Evolutionary conservation across 1,139 yeast genomes (phyloP), one percentile per base, ranked within the genome.

Genomic region (Candida gigantensis): DNA sequence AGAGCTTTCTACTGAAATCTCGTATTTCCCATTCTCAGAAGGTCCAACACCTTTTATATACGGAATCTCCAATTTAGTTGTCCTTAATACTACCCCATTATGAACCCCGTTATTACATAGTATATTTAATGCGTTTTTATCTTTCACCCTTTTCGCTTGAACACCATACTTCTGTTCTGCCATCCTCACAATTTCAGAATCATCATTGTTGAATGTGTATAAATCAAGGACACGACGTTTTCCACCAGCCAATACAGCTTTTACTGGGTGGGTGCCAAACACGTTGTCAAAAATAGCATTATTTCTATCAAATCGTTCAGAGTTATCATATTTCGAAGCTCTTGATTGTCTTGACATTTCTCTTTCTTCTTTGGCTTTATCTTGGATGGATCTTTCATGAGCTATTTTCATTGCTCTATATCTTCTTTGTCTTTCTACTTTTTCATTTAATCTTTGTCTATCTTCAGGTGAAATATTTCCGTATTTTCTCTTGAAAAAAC

Each of bases 11-110:
- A 36, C 33, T 7, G 45, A 37, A 5, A 68, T 38, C 5, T 45
- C 42, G 44, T 65, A 74, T 4, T 53, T 47, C 3, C 68, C 65
- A 12, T 53, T 51, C 10, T 57, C 61, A 2, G 57, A 54, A 18
- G 58, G 50, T 44, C 62, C 42, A 79, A 60, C 25, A 52, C 51
- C 12, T 57, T 52, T 7, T 81, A 58, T 18, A 65, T 65, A 3
- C 12, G 72, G 66, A 2, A 77, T 58, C 11, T 65, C 65, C 19
- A 85, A 50, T 3, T 84, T 82, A 45, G 77, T 74, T 0, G 90
- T 74, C 51, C 84, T 88, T 34, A 87, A 55, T 0, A 84, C 92
- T 19, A 82, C 72, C 6, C 95, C 94, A 57, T 89, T 89, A 60
- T 89, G 96, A 9, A 86, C 88, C 2, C 82, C 92, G 50, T 81